These are phyloP conservation scores for Ceratocystis lukuohia DNA, from an alignment of 2,329 filamentous ascomycete genomes.

Conservation along the genomic window DNA sequence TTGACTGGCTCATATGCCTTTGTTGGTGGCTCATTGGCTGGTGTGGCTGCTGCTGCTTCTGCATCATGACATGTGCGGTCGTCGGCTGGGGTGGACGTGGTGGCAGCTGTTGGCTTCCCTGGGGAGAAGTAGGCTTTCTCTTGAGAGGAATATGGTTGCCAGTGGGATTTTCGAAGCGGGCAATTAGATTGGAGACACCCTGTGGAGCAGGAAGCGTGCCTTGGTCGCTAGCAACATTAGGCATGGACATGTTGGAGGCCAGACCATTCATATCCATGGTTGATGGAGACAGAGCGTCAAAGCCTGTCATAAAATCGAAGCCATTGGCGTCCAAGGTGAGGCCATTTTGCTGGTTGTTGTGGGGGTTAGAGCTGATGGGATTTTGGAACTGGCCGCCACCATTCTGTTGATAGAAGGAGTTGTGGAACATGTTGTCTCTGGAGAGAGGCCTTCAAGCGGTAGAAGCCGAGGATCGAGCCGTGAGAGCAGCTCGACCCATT, in stretches of 20 bases:
- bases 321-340: background rate
- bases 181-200: constrained; percentile 19
- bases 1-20: constrained; percentile 15
- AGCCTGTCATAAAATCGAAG: constrained; percentile 2
- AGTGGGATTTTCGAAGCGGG: constrained; percentile 18
- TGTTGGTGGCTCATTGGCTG: constrained; percentile 18
- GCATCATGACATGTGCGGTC: constrained; percentile 7
- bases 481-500: constrained; percentile 11
- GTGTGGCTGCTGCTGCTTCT: constrained; percentile 13
- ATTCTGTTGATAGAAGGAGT: background rate
- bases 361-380: background rate
- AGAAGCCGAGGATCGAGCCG: constrained; percentile 6
- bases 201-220: background rate
- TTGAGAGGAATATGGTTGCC: constrained; percentile 7
- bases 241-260: constrained; percentile 8
- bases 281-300: constrained; percentile 5
- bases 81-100: constrained; percentile 10
- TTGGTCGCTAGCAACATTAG: background rate
- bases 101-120: constrained; percentile 13
- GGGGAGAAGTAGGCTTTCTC: constrained; percentile 9
- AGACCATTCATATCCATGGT: background rate
- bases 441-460: constrained; percentile 8
- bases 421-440: constrained; percentile 9
- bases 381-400: constrained; percentile 6
- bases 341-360: background rate